Base-by-base conservation (phyloP, 1,284 basidiomycete species). In the Tilletiaria anomala region DNA sequence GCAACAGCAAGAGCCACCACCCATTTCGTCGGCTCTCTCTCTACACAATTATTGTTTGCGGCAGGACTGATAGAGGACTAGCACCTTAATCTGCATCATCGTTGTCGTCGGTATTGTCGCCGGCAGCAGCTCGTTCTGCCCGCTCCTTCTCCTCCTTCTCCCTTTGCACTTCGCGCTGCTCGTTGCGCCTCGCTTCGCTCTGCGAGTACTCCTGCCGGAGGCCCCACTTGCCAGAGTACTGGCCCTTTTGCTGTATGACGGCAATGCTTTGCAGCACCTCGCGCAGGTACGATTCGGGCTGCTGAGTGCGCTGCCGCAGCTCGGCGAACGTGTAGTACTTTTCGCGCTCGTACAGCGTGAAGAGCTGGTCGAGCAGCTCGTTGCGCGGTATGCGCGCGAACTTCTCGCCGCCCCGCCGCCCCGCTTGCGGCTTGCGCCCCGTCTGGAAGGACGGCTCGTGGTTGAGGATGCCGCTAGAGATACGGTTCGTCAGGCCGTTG, bases 251-350 rank as follows among this genome's bases (percentile, higher is more conserved):
- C 64, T 88, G 79, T 36, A 87, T 72, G 47, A 75, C 77, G 2
- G 83, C 88, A 36, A 94, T 80, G 50, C 85, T 81, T 33, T 71
- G 72, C 37, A 96, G 70, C 1, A 85, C 79, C 56, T 94, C 86
- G 55, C 87, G 83, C 44, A 96, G 75, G 68, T 87, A 94, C 12
- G 74, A 78, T 66, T 91, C 84, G 1, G 89, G 89, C 68, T 96
- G 89, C 63, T 88, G 80, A 0, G 83, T 83, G 42, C 77, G 78
- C 49, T 82, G 78, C 35, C 84, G 76, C 39, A 94, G 70, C 14
- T 77, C 73, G 50, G 81, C 80, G 64, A 93, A 78, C 46, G 78
- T 73, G 87, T 87, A 94, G 50, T 79, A 79, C 26, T 81, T 77
- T 45, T 77, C 76, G 42, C 83, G 77, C 44, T 77, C 76, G 71